phyloP scores from a whole-genome alignment of 1,139 yeast genomes.

The Zygosaccharomyces pseudobailii region DNA sequence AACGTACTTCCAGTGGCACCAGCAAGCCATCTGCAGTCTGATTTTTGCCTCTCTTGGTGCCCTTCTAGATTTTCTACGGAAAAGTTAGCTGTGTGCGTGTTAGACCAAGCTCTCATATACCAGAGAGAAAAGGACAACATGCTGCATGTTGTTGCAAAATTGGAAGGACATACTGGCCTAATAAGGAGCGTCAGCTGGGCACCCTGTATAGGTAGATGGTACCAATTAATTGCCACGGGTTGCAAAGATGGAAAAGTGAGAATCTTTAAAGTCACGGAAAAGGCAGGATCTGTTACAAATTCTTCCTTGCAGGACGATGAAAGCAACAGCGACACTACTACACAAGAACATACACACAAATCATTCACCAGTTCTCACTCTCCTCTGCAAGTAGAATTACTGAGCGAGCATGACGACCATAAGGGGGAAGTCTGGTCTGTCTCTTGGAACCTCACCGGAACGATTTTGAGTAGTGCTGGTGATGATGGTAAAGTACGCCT shows the following conservation, averaged over 20 bases:
- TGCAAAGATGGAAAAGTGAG: constrained; percentile 92
- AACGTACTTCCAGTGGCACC: constrained; percentile 65
- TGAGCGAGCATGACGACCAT: constrained; percentile 67
- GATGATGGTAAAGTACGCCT: constrained; percentile 89
- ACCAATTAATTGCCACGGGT: constrained; percentile 88
- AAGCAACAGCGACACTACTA: constrained; percentile 11
- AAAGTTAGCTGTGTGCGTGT: constrained; percentile 76
- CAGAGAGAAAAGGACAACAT: constrained; percentile 47
- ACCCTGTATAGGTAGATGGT: constrained; percentile 88
- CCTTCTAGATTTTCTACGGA: constrained; percentile 82
- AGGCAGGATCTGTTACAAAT: constrained; percentile 15
- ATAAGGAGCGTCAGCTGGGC: constrained; percentile 96
- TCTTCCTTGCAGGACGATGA: constrained; percentile 11
- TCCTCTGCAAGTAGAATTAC: constrained; percentile 41
- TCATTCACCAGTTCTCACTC: constrained; percentile 9
- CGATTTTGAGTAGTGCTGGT: constrained; percentile 88
- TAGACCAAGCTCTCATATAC: constrained; percentile 81
- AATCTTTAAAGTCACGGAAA: constrained; percentile 66
- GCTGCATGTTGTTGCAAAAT: constrained; percentile 42
- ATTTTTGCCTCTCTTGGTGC: constrained; percentile 89
- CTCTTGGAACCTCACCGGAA: constrained; percentile 90
- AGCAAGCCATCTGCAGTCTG: constrained; percentile 78
- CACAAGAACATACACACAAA: constrained; percentile 15
- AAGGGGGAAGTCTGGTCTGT: constrained; percentile 94
- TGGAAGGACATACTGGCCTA: constrained; percentile 79